Base-by-base conservation (phyloP, 2,329 filamentous ascomycete genomes). In the Lecanoromycetidae sp. region DNA sequence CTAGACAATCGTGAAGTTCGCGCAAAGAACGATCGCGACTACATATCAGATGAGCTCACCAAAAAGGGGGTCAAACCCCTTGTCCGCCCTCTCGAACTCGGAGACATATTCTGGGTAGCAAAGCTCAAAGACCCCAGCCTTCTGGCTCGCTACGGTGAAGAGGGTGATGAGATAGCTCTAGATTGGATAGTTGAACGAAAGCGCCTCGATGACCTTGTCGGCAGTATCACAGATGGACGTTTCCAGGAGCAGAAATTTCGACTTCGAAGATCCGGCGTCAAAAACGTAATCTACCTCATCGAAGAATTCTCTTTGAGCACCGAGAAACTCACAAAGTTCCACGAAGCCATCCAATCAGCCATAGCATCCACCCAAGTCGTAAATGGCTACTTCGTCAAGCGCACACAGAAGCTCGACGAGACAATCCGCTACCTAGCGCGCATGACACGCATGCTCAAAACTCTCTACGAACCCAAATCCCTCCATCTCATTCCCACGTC, bases 211-310 rank as follows among this genome's bases (percentile, higher is more conserved):
- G 85, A 91, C 60, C 66, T 91, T 38, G 73, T 90, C n/a, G 69
- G 74, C 42, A 87, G 82, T 52, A 86, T 91, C 64, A 87, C 84
- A 61, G 85, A 90, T 52, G 83, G 84, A 1, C 78, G 85, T 2
- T 90, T 87, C 56, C 81, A 82, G 55, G 85, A 91, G 60, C 85
- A 91, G 60, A 90, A 91, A 60, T 90, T 87, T 59, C 80, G 85
- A 1, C 71, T 90, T 9, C 74, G 75, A 46, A 77, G 77, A 43
- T 84, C 78, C 0, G 84, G 84, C 0, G 70, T 86, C n/a, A 77
- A 76, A 49, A 83, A 87, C 56, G 80, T 88, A 12, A 73, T 86
- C 30, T 91, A 90, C 58, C 71, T 91, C 20, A 74, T 91, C 46
- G 85, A 91, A 59, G 80, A 87, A 55, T 80, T 82, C 49, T 60